These are phyloP conservation scores for Penicillium sp. DNA, from an alignment of 2,329 filamentous ascomycete species.

Conservation along the genomic window DNA sequence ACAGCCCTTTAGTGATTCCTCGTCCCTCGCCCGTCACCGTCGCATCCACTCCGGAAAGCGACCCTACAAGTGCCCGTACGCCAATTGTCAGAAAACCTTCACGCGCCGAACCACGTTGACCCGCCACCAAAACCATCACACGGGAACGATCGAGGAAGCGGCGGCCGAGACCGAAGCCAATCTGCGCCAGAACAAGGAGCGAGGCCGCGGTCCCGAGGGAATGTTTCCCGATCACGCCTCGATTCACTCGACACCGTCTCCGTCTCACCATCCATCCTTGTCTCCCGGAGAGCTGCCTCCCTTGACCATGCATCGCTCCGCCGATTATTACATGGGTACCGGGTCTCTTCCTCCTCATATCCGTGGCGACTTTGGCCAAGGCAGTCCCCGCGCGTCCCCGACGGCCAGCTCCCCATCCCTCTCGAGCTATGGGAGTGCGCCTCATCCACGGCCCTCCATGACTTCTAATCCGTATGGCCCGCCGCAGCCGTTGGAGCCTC, in stretches of 20 bases:
- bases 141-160: slow-evolving; percentile 88
- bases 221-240: slow-evolving; percentile 42
- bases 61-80: slow-evolving; percentile 95
- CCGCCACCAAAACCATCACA: slow-evolving; percentile 92
- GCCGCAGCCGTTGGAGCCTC: slow-evolving; percentile 75
- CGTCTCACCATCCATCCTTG: slow-evolving; percentile 72
- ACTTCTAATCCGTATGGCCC: slow-evolving; percentile 93
- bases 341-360: slow-evolving; percentile 78
- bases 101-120: slow-evolving; percentile 92
- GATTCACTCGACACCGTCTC: slow-evolving; percentile 65
- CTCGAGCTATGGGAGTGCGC: slow-evolving; percentile 50
- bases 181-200: slow-evolving; percentile 53
- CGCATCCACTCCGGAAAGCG: slow-evolving; percentile 93
- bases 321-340: slow-evolving; percentile 72
- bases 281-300: slow-evolving; percentile 73
- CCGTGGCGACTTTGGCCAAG: slow-evolving; percentile 65
- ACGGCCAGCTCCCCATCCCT: slow-evolving; percentile 60
- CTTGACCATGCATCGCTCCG: slow-evolving; percentile 62
- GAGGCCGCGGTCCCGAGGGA: slow-evolving; percentile 31
- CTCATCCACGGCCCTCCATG: slow-evolving; percentile 51
- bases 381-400: slow-evolving; percentile 60
- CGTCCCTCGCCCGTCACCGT: slow-evolving; percentile 85
- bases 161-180: slow-evolving; percentile 83
- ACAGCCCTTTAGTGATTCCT: slow-evolving; percentile 93
- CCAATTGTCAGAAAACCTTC: slow-evolving; percentile 97